These are phyloP conservation scores for Immersiella caudata DNA, from an alignment of 495 filamentous ascomycete genomes.

Conservation along the genomic window DNA sequence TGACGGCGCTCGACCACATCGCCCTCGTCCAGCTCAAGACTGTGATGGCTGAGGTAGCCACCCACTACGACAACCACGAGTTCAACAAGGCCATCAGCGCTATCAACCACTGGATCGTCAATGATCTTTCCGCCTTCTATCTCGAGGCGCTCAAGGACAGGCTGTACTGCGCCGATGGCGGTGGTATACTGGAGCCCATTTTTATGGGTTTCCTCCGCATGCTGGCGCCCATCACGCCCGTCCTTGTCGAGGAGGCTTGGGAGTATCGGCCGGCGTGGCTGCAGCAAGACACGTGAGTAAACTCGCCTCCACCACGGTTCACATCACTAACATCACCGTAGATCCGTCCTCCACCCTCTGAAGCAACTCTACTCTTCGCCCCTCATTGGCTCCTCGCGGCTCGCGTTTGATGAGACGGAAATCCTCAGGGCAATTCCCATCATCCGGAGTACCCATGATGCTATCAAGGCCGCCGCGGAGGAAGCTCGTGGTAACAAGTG, in stretches of 20 bases:
- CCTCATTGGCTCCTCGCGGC: slow-evolving; percentile 38
- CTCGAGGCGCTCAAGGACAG: slow-evolving; percentile 89
- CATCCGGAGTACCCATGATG: slow-evolving; percentile 57
- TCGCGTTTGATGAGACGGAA: slow-evolving; percentile 32
- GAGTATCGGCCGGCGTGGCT: slow-evolving; percentile 68
- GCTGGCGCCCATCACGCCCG: slow-evolving; percentile 77
- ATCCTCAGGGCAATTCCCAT: slow-evolving; percentile 58
- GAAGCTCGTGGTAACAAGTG: slow-evolving; percentile 63
- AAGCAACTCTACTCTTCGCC: slow-evolving; percentile 47
- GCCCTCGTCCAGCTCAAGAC: slow-evolving; percentile 73
- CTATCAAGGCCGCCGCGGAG: slow-evolving; percentile 74
- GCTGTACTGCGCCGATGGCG: slow-evolving; percentile 75
- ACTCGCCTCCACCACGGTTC: background rate
- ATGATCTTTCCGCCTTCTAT: slow-evolving; percentile 89
- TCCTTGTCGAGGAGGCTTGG: slow-evolving; percentile 89
- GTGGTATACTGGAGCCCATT: slow-evolving; percentile 70
- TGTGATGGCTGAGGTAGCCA: slow-evolving; percentile 60
- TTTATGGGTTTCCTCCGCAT: slow-evolving; percentile 71
- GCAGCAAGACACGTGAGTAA: slow-evolving; percentile 47
- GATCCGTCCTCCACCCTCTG: slow-evolving; percentile 37
- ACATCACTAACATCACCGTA: slow-evolving; percentile 21
- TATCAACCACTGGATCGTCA: slow-evolving; percentile 77
- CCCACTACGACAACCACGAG: slow-evolving; percentile 69
- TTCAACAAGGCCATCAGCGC: slow-evolving; percentile 76
- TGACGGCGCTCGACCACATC: slow-evolving; percentile 67